Evolutionary conservation across 768 basidiomycete species (phyloP).

Genomic region (Panellus pusillus): DNA sequence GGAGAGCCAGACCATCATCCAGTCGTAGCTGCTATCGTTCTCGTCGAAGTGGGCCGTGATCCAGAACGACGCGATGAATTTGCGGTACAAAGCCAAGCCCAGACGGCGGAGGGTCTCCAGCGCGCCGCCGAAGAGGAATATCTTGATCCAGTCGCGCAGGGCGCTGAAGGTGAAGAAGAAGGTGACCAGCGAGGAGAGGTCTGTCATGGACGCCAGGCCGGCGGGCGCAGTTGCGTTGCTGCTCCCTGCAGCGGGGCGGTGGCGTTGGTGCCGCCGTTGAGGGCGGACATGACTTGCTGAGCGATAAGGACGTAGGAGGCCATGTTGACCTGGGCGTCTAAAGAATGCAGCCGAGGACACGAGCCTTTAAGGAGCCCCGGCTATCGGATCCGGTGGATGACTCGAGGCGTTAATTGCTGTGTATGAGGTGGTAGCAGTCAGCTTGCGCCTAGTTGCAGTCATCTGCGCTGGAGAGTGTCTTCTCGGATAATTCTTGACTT

Average conservation of each 20-base stretch:
- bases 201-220: constrained; percentile 15
- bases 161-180: constrained; percentile 55
- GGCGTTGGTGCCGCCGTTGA: constrained; percentile 18
- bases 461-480: no score
- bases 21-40: constrained; percentile 36
- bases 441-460: no score
- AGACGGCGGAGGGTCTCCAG: constrained; percentile 58
- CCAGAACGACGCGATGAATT: constrained; percentile 44
- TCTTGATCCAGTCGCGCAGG: constrained; percentile 61
- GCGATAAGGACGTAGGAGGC: constrained; percentile 26
- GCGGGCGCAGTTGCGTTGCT: constrained; percentile 19
- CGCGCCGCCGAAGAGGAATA: constrained; percentile 60
- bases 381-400: no score
- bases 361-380: no score
- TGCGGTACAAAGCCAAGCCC: constrained; percentile 28
- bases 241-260: background rate
- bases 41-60: constrained; percentile 53
- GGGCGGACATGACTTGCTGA: constrained; percentile 26
- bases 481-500: no score
- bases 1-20: constrained; percentile 63
- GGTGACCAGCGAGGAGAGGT: constrained; percentile 37
- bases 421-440: no score
- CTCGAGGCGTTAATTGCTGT: no score
- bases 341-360: no score
- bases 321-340: constrained; percentile 15